Base-by-base conservation (phyloP, 2,329 filamentous ascomycete genomes). In the Colletotrichum chrysophilum region DNA sequence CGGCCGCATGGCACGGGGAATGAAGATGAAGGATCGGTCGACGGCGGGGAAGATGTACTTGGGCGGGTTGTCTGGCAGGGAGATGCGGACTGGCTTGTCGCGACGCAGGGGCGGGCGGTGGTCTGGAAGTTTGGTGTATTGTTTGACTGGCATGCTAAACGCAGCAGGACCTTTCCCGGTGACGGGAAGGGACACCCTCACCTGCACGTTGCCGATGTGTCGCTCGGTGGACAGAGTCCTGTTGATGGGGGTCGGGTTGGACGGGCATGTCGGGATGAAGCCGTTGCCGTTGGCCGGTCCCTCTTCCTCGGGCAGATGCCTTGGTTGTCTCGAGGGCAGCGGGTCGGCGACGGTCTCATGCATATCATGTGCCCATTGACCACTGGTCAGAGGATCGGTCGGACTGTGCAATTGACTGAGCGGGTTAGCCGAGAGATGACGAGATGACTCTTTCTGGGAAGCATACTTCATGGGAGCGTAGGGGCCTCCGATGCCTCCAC, bases 1-100 rank as follows among this genome's bases (percentile, higher is more conserved):
- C 16, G 97, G 97, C 79, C 97, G 92, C 87, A 98, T 91, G 13
- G 96, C 96, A 79, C 97, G 91, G 14, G 97, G 97, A 76, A 99
- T 99, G 86, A 99, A 99, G 80, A 98, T 98, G 84, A 99, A 99
- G 0, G 97, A 98, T 78, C 97, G 90, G 80, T 98, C 96, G 62
- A 91, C 89, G 3, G 96, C 94, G 7, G 97, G 97, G 85, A 97
- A 98, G 76, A 98, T 96, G 84, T 98, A 98, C 77, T 94, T 92
- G 43, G 95, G 94, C 14, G 92, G 88, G 77, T 94, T 91, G 32
- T 94, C 90, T 3, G 97, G 96, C 56, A 99, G 89, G 10, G 96
- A 98, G 79, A 99, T 95, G 66, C 97, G 94, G 55, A 98, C 97
- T 9, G 97, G 97, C 83, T 98, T 99, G 87, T 99, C 97, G 80